Conservation (phyloP, 176 grass and related monocot species). For the Triticum monococcum region DNA sequence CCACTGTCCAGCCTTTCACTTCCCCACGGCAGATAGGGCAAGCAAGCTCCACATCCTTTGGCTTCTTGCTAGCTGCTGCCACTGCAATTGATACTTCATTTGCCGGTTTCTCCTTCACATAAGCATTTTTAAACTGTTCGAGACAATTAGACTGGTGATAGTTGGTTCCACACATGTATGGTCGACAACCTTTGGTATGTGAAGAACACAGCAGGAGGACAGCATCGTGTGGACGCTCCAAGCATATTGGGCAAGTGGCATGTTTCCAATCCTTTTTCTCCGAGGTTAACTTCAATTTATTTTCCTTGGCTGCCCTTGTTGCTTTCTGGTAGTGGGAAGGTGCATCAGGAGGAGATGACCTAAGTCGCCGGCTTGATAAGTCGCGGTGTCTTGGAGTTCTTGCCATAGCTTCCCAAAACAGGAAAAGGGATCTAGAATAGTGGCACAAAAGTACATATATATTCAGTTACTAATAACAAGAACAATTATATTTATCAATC, state of each 20-base stretch:
- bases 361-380: conserved; percentile 8
- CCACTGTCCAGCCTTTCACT: conserved; percentile 85
- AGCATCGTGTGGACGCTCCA: conserved; percentile 83
- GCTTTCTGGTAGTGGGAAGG: conserved; percentile 24
- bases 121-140: conserved; percentile 72
- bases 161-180: conserved; percentile 87
- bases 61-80: conserved; percentile 30
- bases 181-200: conserved; percentile 78
- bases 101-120: conserved; percentile 38
- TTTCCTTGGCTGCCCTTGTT: conserved; percentile 39
- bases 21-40: conserved; percentile 81
- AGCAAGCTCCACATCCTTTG: conserved; percentile 48
- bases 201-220: conserved; percentile 90
- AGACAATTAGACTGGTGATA: conserved; percentile 83
- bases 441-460: conserved; percentile 17
- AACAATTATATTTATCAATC: neutral
- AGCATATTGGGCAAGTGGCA: conserved; percentile 77
- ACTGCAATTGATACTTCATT: neutral
- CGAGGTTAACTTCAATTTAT: conserved; percentile 21
- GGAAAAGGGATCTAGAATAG: conserved; percentile 16
- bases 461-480: conserved; percentile 18
- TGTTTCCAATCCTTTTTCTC: conserved; percentile 76
- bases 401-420: conserved; percentile 57
- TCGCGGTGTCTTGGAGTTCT: conserved; percentile 31
- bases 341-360: conserved; percentile 17